Percentiles rank a stretch among this genome's conserved stretches.
These are phyloP conservation scores for Suhomyces panamericanus DNA, from an alignment of 1,139 yeast species.

Conservation along the genomic window DNA sequence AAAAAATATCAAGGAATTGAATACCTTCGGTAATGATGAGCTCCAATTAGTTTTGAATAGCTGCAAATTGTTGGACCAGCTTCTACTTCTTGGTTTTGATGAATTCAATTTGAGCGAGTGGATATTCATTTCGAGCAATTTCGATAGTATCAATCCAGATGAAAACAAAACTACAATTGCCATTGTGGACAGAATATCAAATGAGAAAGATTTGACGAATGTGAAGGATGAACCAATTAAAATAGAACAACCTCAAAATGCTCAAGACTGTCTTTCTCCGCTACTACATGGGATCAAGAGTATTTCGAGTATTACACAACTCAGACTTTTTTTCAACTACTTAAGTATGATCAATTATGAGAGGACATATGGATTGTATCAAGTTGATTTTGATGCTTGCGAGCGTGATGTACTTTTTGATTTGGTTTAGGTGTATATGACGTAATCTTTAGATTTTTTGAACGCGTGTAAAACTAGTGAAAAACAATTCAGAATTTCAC, in stretches of 20 bases:
- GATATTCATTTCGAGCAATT: constrained; percentile 75
- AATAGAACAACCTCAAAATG: constrained; percentile 24
- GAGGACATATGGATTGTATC: constrained; percentile 58
- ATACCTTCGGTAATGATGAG: constrained; percentile 36
- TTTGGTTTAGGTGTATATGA: constrained; percentile 10
- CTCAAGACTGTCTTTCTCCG: constrained; percentile 34
- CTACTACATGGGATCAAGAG: constrained; percentile 47
- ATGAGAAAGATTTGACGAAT: constrained; percentile 39
- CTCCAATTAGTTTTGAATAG: constrained; percentile 52
- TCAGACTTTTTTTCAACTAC: constrained; percentile 70
- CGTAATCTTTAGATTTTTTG: background rate
- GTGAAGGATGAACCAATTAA: constrained; percentile 36
- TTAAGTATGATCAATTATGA: constrained; percentile 75
- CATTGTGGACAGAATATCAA: constrained; percentile 50
- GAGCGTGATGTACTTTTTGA: constrained; percentile 58
- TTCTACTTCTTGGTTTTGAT: constrained; percentile 66
- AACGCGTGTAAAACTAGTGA: background rate
- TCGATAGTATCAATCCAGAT: constrained; percentile 56
- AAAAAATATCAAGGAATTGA: constrained; percentile 31
- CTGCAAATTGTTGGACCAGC: constrained; percentile 75
- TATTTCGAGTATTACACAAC: constrained; percentile 47
- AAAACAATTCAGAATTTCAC: too few relatives aligned
- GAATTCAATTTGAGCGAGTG: constrained; percentile 83
- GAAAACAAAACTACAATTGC: constrained; percentile 37
- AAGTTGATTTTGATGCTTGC: constrained; percentile 51